A percentile compares a stretch with the other conserved stretches of the same genome.
Conservation (phyloP, 225 moss, liverwort and hornwort genomes). For the Pseudoscleropodium purum region DNA sequence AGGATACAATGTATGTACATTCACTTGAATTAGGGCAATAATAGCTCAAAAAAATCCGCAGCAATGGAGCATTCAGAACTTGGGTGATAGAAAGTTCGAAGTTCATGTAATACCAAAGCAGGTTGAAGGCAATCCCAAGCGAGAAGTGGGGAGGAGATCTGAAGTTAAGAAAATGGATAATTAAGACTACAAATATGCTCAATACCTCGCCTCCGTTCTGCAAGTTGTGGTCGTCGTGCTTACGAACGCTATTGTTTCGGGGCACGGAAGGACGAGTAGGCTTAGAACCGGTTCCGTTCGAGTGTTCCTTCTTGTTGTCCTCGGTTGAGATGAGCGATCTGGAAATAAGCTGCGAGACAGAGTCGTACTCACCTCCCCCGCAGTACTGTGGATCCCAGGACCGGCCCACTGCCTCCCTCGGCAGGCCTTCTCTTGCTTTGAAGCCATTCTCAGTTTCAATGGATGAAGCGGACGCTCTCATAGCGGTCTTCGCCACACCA, state of each 20-base stretch:
- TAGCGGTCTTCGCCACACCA: conserved; percentile 18
- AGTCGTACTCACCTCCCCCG: conserved; percentile 42
- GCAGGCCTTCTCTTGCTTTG: background rate
- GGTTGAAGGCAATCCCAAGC: background rate
- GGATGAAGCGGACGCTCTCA: conserved; percentile 15
- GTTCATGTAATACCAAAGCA: background rate
- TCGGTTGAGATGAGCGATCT: conserved; percentile 14
- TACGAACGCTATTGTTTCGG: conserved; percentile 13
- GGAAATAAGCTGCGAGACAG: conserved; percentile 34
- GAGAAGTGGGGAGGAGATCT: background rate
- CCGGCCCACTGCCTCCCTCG: conserved; percentile 6
- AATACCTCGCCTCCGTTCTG: conserved; percentile 19
- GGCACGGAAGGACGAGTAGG: conserved; percentile 2
- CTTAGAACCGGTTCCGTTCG: background rate
- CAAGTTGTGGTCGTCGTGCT: background rate
- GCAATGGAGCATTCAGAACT: background rate
- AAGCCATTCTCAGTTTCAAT: conserved; percentile 12
- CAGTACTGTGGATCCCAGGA: conserved; percentile 29
- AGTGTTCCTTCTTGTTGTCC: background rate
- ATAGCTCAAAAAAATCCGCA: background rate
- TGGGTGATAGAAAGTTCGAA: background rate
- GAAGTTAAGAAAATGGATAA: background rate
- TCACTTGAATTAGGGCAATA: background rate
- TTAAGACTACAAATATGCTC: background rate
- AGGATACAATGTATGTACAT: background rate